Percentiles rank a stretch among this genome's conserved stretches.
Evolutionary conservation across 345 rosid species (phyloP).

Genomic region (Euclidium syriacum): DNA sequence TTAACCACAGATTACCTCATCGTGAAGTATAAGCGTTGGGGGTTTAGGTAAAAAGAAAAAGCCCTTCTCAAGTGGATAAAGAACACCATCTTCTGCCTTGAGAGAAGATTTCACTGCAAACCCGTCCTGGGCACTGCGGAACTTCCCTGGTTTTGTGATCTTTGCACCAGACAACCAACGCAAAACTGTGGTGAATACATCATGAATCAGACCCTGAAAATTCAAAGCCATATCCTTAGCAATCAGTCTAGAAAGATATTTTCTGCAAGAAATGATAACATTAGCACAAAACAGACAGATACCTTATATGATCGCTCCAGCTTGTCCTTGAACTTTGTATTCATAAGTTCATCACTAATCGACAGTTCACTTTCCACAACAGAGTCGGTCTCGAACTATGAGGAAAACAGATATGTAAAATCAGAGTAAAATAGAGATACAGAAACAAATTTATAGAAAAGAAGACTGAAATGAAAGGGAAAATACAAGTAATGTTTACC

Average conservation of each 20-base stretch:
- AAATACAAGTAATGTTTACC: conserved; percentile 37
- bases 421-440: background rate
- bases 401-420: background rate
- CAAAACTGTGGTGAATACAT: conserved; percentile 81
- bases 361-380: conserved; percentile 58
- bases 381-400: conserved; percentile 81
- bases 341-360: conserved; percentile 69
- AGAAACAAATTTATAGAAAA: background rate
- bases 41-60: conserved; percentile 97
- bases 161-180: conserved; percentile 93
- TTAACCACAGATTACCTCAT: conserved; percentile 54
- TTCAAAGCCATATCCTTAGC: background rate
- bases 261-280: background rate
- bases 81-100: conserved; percentile 95
- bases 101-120: conserved; percentile 97
- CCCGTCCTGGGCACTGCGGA: conserved; percentile 96
- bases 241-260: background rate
- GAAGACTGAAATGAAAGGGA: background rate
- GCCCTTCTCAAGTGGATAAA: conserved; percentile 96
- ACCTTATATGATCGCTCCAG: conserved; percentile 84
- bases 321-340: conserved; percentile 84
- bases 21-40: conserved; percentile 95
- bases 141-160: conserved; percentile 94
- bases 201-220: conserved; percentile 86
- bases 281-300: background rate